Conservation (phyloP, 2,329 filamentous ascomycete genomes). For the Paramyrothecium sp. region DNA sequence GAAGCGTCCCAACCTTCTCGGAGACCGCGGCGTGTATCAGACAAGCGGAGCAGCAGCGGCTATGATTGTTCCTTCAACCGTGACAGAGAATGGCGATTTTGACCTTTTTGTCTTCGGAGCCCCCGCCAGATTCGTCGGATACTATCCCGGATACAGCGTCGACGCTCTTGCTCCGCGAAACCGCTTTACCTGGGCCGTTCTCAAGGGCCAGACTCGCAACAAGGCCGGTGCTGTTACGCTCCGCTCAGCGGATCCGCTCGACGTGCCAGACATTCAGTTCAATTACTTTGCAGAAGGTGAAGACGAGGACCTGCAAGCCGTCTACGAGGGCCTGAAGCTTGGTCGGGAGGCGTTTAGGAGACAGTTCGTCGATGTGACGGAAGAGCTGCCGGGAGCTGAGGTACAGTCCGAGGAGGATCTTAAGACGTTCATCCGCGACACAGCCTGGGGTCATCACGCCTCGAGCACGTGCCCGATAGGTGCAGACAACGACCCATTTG, state of each 20-base stretch:
- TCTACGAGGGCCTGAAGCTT: conserved; percentile 45
- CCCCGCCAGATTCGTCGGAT: background rate
- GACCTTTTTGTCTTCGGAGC: background rate
- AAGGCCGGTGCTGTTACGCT: conserved; percentile 62
- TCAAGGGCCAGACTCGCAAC: conserved; percentile 53
- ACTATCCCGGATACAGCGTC: background rate
- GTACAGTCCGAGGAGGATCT: conserved; percentile 39
- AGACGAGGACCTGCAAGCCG: conserved; percentile 39
- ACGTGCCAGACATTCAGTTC: conserved; percentile 62
- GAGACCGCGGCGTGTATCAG: conserved; percentile 30
- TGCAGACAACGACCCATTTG: conserved; percentile 47
- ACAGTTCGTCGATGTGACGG: conserved; percentile 11
- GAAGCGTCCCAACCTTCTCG: conserved; percentile 18
- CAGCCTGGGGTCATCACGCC: conserved; percentile 57
- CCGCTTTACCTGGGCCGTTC: background rate
- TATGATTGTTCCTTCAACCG: conserved; percentile 26
- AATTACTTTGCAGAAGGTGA: conserved; percentile 51
- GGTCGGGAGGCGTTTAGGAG: conserved; percentile 38
- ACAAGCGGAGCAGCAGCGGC: conserved; percentile 53
- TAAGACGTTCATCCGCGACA: conserved; percentile 43
- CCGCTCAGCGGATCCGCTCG: conserved; percentile 57
- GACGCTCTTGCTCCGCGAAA: background rate
- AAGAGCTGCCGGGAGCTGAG: conserved; percentile 30
- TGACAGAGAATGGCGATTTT: background rate
- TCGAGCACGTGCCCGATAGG: conserved; percentile 56